A percentile compares a stretch with the other conserved stretches of the same genome.
Conservation (phyloP, 176 grass and related monocot genomes). For the Cenchrus purpureus region DNA sequence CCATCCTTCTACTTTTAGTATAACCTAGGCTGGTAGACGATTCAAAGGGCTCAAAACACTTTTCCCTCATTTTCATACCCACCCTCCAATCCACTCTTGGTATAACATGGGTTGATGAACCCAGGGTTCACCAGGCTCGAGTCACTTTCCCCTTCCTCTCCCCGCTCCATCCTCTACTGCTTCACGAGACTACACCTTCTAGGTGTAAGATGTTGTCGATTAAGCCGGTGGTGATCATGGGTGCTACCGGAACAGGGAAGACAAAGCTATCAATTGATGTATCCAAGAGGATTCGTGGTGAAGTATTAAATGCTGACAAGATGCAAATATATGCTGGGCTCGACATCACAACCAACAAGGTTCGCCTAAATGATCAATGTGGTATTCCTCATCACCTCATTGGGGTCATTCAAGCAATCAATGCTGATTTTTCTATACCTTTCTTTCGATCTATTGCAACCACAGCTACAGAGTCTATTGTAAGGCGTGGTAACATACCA, state of each 20-base stretch:
- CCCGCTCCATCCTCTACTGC: neutral
- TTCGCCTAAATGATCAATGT: too few species aligned
- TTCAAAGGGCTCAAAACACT: too few species aligned
- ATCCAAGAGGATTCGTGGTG: conserved; percentile 29
- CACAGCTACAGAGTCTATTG: conserved; percentile 2
- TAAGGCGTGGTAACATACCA: conserved; percentile 17
- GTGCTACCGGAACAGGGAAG: conserved; percentile 50
- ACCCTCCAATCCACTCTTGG: neutral
- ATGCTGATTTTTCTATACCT: too few species aligned
- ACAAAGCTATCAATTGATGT: conserved; percentile 53
- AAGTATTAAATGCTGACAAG: neutral
- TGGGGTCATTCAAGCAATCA: neutral
- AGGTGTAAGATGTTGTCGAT: neutral
- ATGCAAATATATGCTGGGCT: too few species aligned
- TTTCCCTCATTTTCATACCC: too few species aligned
- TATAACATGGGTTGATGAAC: neutral
- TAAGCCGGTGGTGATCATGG: conserved; percentile 42
- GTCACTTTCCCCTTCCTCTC: neutral
- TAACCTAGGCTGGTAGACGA: too few species aligned
- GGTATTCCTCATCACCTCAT: conserved; percentile 41
- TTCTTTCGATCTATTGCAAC: neutral
- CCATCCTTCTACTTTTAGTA: too few species aligned
- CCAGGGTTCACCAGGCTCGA: neutral
- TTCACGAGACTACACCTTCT: too few species aligned
- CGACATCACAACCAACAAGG: too few species aligned